phyloP scores from a whole-genome alignment of 2,329 filamentous ascomycete genomes.

The Colletotrichum sp. region DNA sequence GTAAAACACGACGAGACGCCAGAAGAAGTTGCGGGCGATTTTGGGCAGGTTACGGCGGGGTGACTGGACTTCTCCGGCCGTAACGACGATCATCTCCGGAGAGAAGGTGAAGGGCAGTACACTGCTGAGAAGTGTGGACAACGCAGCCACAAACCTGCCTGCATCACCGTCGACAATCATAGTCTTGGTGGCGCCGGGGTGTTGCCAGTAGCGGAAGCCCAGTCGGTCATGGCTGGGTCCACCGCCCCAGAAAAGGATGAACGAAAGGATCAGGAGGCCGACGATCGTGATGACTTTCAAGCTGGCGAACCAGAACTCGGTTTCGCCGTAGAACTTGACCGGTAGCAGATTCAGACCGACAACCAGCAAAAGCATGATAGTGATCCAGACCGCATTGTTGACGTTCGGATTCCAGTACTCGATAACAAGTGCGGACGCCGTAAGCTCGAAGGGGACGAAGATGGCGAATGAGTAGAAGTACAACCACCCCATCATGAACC shows the following conservation, averaged over 20 bases:
- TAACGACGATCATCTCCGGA: constrained; percentile 23
- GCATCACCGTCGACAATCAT: constrained; percentile 20
- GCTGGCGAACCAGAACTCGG: constrained; percentile 63
- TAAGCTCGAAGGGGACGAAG: constrained; percentile 38
- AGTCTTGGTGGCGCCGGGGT: background rate
- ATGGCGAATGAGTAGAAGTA: constrained; percentile 58
- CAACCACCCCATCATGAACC: constrained; percentile 61
- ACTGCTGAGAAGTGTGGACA: constrained; percentile 10
- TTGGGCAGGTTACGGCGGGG: constrained; percentile 45
- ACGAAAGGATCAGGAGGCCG: constrained; percentile 67
- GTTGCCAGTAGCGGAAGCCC: constrained; percentile 20
- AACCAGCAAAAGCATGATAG: constrained; percentile 19
- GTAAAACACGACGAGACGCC: constrained; percentile 41
- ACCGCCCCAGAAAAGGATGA: constrained; percentile 33
- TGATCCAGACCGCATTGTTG: constrained; percentile 21
- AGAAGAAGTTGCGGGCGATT: constrained; percentile 27
- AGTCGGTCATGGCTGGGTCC: constrained; percentile 22
- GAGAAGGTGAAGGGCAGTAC: constrained; percentile 23
- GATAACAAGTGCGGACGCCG: constrained; percentile 23
- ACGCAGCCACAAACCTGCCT: constrained; percentile 10
- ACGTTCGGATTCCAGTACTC: constrained; percentile 22
- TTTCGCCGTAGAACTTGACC: constrained; percentile 51
- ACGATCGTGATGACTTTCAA: constrained; percentile 59
- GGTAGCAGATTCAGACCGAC: constrained; percentile 13
- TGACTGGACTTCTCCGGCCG: constrained; percentile 35